Evolutionary conservation across 768 basidiomycete species (phyloP).

Genomic region (Saitozyma sp.): DNA sequence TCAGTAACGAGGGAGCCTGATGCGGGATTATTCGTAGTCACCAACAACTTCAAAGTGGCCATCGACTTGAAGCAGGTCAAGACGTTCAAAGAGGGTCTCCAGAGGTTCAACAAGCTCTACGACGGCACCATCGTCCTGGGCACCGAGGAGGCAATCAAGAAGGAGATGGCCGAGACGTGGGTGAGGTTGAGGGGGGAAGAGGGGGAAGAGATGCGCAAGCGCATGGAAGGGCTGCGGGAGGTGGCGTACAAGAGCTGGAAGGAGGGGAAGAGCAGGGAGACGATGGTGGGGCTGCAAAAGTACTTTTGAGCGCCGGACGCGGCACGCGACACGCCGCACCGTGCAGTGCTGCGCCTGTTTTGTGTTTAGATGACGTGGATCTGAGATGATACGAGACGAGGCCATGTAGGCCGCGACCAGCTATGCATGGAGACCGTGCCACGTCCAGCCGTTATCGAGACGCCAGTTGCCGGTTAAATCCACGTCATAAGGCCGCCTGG

Average conservation of each 20-base stretch:
- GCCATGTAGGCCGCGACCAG: no score
- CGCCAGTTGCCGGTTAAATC: no score
- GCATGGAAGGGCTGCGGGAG: conserved; percentile 20
- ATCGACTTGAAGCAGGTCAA: conserved; percentile 31
- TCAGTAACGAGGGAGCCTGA: no score
- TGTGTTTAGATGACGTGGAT: no score
- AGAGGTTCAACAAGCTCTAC: conserved; percentile 21
- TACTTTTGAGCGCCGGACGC: no score
- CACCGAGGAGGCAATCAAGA: conserved; percentile 35
- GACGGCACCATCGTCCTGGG: conserved; percentile 29
- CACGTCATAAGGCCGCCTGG: no score
- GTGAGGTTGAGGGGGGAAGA: conserved; percentile 13
- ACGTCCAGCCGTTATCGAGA: no score
- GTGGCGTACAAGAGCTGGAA: conserved; percentile 13
- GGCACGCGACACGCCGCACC: no score
- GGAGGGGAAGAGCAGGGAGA: conserved; percentile 13
- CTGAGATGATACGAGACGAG: no score
- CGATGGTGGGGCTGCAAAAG: conserved; percentile 1
- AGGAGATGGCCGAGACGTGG: conserved; percentile 25
- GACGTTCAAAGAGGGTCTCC: conserved; percentile 14
- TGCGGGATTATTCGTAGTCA: conserved; percentile 1
- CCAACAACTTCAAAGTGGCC: conserved; percentile 20
- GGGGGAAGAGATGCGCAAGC: conserved; percentile 19
- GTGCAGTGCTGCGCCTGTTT: no score
- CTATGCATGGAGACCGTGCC: no score